phyloP scores from a whole-genome alignment of 495 filamentous ascomycete species.

The Lentithecium fluviatile region DNA sequence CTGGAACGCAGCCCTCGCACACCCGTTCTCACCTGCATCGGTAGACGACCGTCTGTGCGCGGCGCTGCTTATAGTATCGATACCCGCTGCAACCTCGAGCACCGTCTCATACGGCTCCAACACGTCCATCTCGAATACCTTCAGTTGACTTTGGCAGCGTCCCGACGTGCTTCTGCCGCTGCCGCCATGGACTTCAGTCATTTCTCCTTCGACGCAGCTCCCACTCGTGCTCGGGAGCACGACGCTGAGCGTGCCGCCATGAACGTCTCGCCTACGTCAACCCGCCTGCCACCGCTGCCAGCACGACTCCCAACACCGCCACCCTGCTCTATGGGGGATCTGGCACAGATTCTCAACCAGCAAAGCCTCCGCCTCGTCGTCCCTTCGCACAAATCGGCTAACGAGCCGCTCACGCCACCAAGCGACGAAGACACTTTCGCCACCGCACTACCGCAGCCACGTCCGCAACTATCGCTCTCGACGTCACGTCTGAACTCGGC shows the following conservation, averaged over 20 bases:
- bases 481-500: constrained; percentile 15
- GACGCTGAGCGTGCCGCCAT: constrained; percentile 28
- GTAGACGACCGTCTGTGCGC: too few species aligned
- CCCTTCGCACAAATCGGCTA: constrained; percentile 7
- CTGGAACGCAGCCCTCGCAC: too few species aligned
- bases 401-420: constrained; percentile 24
- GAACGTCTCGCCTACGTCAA: constrained; percentile 31
- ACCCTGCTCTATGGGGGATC: constrained; percentile 29
- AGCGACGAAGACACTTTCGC: constrained; percentile 21
- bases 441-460: neutral
- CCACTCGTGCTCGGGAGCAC: constrained; percentile 13
- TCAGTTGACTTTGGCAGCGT: too few species aligned
- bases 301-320: constrained; percentile 15
- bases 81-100: neutral
- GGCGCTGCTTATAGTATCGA: neutral
- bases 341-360: constrained; percentile 21
- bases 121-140: neutral
- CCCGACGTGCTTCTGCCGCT: neutral
- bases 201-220: constrained; percentile 34
- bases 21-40: too few species aligned
- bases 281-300: neutral
- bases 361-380: constrained; percentile 26
- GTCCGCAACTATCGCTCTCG: constrained; percentile 5
- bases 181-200: constrained; percentile 21
- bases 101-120: neutral